These are phyloP conservation scores for Lotmaria passim DNA, from an alignment of 208 protist genomes.

Conservation along the genomic window DNA sequence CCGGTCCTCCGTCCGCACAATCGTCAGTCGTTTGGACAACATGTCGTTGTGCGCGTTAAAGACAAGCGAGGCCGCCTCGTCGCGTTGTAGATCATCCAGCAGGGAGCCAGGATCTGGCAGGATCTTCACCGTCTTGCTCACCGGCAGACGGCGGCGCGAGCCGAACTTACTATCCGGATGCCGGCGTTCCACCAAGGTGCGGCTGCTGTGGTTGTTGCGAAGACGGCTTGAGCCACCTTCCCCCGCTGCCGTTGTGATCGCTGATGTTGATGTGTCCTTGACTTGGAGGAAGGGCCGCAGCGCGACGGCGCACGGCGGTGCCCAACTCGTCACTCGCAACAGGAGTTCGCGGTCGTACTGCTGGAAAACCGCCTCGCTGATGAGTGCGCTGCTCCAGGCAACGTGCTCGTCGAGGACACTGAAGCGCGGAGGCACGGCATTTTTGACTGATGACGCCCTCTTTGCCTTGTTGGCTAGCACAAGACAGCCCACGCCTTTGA, in stretches of 20 bases:
- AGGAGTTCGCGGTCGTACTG: constrained; percentile 65
- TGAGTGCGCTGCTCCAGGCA: constrained; percentile 58
- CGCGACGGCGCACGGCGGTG: constrained; percentile 27
- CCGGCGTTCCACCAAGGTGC: neutral
- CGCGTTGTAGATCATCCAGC: constrained; percentile 10
- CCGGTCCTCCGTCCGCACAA: constrained; percentile 50
- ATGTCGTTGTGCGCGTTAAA: constrained; percentile 38
- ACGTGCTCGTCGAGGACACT: constrained; percentile 72
- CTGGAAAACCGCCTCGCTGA: constrained; percentile 62
- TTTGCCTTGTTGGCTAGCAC: constrained; percentile 67
- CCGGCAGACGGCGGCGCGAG: neutral
- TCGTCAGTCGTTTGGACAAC: constrained; percentile 38
- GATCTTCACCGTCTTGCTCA: neutral
- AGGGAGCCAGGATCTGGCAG: neutral
- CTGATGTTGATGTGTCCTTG: neutral
- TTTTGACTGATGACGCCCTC: neutral
- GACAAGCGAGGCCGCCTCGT: constrained; percentile 28
- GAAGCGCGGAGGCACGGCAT: constrained; percentile 32
- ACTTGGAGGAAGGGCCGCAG: constrained; percentile 34
- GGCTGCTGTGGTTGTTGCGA: neutral
- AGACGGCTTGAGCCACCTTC: neutral
- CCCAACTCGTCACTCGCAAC: constrained; percentile 37
- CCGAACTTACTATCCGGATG: neutral
- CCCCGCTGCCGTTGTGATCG: neutral
- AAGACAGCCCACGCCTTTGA: constrained; percentile 64